Evolutionary conservation across 768 basidiomycete species (phyloP), one percentile per base, ranked within the genome.

Genomic region (Lanmaoa rubissima): DNA sequence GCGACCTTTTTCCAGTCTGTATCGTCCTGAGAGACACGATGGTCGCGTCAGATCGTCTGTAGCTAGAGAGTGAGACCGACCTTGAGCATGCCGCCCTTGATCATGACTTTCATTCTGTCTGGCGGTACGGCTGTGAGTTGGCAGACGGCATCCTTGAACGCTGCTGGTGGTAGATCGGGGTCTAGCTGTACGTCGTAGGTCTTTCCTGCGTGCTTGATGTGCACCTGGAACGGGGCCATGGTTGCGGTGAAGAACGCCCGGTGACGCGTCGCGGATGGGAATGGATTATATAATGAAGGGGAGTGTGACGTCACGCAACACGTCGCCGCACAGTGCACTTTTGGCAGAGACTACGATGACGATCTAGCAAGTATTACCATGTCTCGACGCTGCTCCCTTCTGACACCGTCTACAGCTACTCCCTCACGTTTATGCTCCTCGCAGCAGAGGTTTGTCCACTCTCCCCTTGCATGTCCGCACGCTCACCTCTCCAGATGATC

Each of bases 61-160:
- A 11, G 35, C 34, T 1, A 38, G 16, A 19, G n/a, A 36, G 31
- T 34, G 31, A 21, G 19, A 3, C 17, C 8, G 74, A 91, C 93
- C 83, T 95, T 96, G 65, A 97, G 82, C 53, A 93, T 79, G 38
- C 89, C 90, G 52, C 90, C 90, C 70, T 97, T 98, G 70, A 95
- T 81, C 90, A 97, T 94, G 61, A 98, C 88, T 75, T 98, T 99
- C 92, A 97, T 95, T 47, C 94, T 81, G 68, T 96, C 93, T 36
- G 84, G 73, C 4, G 92, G 94, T 3, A 98, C 88, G 9, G 93
- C 94, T 0, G 94, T 98, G 45, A 79, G 75, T 42, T 87, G 81
- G 66, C 90, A 90, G 35, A 98, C 78, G 5, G 84, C 78, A 59
- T 92, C 84, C 71, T 97, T 98, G 81, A 98, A 95, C 14, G 74